Percentiles rank a stretch among this genome's conserved stretches.
phyloP scores from a whole-genome alignment of 192 early-diverging fungal genomes.

The Paraglomus occultum region DNA sequence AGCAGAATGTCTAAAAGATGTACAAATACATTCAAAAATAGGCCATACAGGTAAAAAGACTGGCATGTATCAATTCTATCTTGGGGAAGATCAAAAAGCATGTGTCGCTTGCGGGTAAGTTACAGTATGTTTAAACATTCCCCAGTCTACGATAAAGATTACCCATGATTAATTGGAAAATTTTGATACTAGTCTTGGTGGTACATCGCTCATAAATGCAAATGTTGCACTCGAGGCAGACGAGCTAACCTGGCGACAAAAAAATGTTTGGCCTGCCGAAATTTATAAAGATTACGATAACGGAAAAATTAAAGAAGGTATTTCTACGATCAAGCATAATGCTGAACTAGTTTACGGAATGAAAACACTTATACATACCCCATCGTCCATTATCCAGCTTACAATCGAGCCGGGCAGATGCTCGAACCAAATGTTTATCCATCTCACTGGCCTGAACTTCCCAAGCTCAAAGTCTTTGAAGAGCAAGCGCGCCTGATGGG shows the following conservation, averaged over 20 bases:
- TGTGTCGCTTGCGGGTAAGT: constrained; percentile 44
- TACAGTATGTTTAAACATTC: neutral
- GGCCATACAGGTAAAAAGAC: constrained; percentile 34
- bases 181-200: constrained; percentile 38
- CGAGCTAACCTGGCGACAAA: constrained; percentile 37
- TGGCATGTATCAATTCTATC: constrained; percentile 42
- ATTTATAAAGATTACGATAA: constrained; percentile 29
- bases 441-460: constrained; percentile 39
- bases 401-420: constrained; percentile 39
- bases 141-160: neutral
- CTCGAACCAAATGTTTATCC: constrained; percentile 40
- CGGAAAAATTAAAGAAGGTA: constrained; percentile 22
- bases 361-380: constrained; percentile 17
- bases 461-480: constrained; percentile 40
- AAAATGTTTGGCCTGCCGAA: constrained; percentile 39
- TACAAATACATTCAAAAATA: constrained; percentile 36
- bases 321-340: neutral
- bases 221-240: constrained; percentile 44
- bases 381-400: constrained; percentile 28
- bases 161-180: too few relatives aligned
- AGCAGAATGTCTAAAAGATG: constrained; percentile 33
- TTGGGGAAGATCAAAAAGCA: constrained; percentile 42
- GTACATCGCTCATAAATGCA: constrained; percentile 47
- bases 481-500: constrained; percentile 36
- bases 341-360: neutral